Base-by-base conservation (phyloP, 2,329 filamentous ascomycete genomes). In the Bretziella fagacearum region DNA sequence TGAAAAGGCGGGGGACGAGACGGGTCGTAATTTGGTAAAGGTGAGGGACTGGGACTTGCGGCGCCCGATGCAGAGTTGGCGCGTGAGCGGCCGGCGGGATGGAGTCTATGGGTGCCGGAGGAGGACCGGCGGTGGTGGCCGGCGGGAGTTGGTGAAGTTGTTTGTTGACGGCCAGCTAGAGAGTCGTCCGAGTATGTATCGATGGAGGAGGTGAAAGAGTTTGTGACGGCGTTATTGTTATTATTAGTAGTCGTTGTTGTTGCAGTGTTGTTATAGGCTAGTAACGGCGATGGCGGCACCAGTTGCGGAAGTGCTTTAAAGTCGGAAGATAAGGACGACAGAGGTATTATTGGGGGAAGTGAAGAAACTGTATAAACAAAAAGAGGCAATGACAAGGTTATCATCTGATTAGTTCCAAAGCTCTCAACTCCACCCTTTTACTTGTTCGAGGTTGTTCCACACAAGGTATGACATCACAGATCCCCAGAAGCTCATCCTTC, bases 201-300 rank as follows among this genome's bases (percentile, higher is more conserved):
- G 46, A 48, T 26, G 11, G 46, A 48, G n/a, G 46, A 48, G 5
- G 46, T 42, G 11, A 40, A 48, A 8, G 46, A 29, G 17, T 36
- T 48, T 30, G 3, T 6, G 41, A 4, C 15, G 22, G 39, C 8
- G 27, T 30, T 30, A 13, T 7, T 7, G 27, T 30, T 30, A n/a
- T n/a, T n/a, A n/a, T n/a, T n/a, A n/a, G n/a, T n/a, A n/a, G 27
- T 7, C 8, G 27, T 30, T 30, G 27, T 7, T n/a, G n/a, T n/a
- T n/a, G n/a, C n/a, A n/a, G n/a, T 33, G 17, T 23, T 41, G 39
- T 41, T 41, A n/a, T 25, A 36, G 23, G 23, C 20, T 18, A 22
- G 5, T 6, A 37, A 20, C 5, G 44, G 13, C 6, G 33, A 10
- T 15, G 33, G 44, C 7, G 23, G 44, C 6, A 18, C 17, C 8